These are phyloP conservation scores for Sugiyamaella novakii DNA, from an alignment of 1,139 yeast genomes.

Conservation along the genomic window DNA sequence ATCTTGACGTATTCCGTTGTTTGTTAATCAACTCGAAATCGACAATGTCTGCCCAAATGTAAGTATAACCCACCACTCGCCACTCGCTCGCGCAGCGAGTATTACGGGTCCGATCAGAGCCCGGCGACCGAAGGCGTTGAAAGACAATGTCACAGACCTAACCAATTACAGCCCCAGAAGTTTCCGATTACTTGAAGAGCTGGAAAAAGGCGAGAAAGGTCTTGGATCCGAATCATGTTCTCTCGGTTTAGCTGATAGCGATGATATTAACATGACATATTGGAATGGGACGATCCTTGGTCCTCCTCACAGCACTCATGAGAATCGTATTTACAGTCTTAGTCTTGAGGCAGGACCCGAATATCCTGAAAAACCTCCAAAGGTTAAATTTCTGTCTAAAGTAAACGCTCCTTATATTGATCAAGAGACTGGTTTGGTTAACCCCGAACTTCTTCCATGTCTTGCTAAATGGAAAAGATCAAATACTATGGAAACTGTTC, in stretches of 20 bases:
- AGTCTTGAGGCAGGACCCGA: conserved; percentile 77
- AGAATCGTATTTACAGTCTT: conserved; percentile 87
- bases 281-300: conserved; percentile 98
- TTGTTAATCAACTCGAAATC: conserved; percentile 1
- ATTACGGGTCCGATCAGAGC: neutral
- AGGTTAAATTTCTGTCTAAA: conserved; percentile 74
- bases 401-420: conserved; percentile 91
- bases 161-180: conserved; percentile 97
- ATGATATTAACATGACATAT: conserved; percentile 85
- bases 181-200: conserved; percentile 88
- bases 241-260: conserved; percentile 84
- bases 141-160: no score
- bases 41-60: conserved; percentile 49
- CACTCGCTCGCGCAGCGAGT: no score
- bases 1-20: no score
- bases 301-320: conserved; percentile 94
- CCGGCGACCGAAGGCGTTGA: conserved; percentile 2
- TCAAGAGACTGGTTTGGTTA: conserved; percentile 61
- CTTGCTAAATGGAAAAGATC: conserved; percentile 83
- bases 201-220: conserved; percentile 98
- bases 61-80: no score
- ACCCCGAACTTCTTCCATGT: conserved; percentile 62
- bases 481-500: conserved; percentile 87
- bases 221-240: conserved; percentile 96
- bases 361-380: conserved; percentile 90